These are phyloP conservation scores for Lineolata rhizophorae DNA, from an alignment of 495 filamentous ascomycete species.

Conservation along the genomic window DNA sequence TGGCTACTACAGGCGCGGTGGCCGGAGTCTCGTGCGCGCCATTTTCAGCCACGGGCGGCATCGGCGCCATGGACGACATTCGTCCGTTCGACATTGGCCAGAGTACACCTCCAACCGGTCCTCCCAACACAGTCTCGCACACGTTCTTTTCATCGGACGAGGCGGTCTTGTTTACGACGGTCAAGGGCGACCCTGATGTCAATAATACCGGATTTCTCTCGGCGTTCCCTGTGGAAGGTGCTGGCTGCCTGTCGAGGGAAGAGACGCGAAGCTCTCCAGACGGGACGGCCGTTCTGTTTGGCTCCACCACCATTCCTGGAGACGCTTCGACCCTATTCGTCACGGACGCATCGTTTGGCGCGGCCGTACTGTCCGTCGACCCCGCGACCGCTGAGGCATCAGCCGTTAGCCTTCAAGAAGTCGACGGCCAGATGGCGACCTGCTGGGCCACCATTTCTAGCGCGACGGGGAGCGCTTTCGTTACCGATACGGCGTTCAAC, in stretches of 20 bases:
- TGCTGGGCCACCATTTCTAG: constrained; percentile 29
- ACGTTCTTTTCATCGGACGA: constrained; percentile 32
- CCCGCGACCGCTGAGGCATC: neutral
- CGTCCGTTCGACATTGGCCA: constrained; percentile 25
- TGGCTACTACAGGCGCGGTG: constrained; percentile 27
- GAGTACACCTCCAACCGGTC: constrained; percentile 30
- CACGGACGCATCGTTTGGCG: constrained; percentile 34
- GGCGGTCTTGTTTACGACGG: constrained; percentile 25
- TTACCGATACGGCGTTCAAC: constrained; percentile 28
- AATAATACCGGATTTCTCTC: constrained; percentile 34
- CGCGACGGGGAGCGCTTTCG: constrained; percentile 25
- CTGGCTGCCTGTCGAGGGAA: constrained; percentile 8
- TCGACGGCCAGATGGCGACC: constrained; percentile 28
- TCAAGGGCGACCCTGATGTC: constrained; percentile 29
- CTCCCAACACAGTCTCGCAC: constrained; percentile 30
- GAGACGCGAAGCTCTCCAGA: constrained; percentile 10
- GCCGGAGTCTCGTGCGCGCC: constrained; percentile 30
- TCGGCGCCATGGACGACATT: constrained; percentile 22
- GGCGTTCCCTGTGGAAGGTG: constrained; percentile 19
- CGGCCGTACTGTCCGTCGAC: constrained; percentile 21
- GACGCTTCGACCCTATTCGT: constrained; percentile 21
- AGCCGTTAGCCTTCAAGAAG: constrained; percentile 9
- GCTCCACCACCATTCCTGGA: constrained; percentile 22
- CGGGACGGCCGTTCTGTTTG: constrained; percentile 34
- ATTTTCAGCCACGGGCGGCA: constrained; percentile 20